Evolutionary conservation across 306 rosid genomes (phyloP).

Genomic region (Quercus engelmannii): DNA sequence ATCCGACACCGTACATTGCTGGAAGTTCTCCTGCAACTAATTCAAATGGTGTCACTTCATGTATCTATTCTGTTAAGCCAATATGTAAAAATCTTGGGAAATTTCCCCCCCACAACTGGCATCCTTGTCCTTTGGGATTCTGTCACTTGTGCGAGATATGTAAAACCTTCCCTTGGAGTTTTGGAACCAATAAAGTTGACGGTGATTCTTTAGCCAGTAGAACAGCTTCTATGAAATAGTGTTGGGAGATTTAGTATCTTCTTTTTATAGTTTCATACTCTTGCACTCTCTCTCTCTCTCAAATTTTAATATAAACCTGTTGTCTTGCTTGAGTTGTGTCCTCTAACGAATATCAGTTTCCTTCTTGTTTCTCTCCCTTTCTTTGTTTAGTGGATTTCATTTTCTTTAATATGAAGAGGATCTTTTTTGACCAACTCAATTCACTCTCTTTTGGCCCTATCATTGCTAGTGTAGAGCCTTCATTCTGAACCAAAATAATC

Average conservation of each 20-base stretch:
- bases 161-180: background rate
- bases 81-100: background rate
- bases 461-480: background rate
- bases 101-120: background rate
- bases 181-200: background rate
- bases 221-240: background rate
- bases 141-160: background rate
- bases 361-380: background rate
- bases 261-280: no score
- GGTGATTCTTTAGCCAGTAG: background rate
- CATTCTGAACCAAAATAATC: background rate
- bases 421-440: background rate
- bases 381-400: background rate
- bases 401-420: background rate
- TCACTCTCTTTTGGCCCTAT: background rate
- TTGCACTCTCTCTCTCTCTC: no score
- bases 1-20: background rate
- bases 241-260: no score
- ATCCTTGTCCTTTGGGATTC: background rate
- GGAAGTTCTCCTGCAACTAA: background rate
- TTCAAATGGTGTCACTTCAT: background rate
- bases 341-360: background rate
- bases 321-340: background rate
- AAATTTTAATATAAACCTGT: no score
- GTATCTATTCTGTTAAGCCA: background rate